Conservation (phyloP, 192 early-diverging fungal genomes). For the Coemansia sp. region DNA sequence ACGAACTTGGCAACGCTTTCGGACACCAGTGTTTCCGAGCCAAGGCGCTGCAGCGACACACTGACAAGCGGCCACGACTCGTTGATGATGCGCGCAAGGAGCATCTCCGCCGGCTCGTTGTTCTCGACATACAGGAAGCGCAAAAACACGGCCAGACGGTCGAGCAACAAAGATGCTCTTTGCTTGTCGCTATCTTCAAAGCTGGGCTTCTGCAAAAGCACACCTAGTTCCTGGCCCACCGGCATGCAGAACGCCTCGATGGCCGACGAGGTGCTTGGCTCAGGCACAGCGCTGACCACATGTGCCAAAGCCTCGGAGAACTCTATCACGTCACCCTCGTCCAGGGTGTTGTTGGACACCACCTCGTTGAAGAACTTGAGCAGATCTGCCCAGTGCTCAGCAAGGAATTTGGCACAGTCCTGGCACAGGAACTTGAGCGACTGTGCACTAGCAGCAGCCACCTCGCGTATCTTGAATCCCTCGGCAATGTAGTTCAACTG, state of each 20-base stretch:
- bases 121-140: slow-evolving; percentile 36
- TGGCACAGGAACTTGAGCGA: slow-evolving; percentile 89
- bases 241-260: slow-evolving; percentile 52
- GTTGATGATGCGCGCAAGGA: slow-evolving; percentile 28
- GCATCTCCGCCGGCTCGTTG: slow-evolving; percentile 32
- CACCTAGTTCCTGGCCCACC: slow-evolving; percentile 34
- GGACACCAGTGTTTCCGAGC: slow-evolving; percentile 25
- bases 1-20: slow-evolving; percentile 49
- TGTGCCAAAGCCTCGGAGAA: slow-evolving; percentile 89
- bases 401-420: slow-evolving; percentile 79
- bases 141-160: slow-evolving; percentile 51
- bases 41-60: slow-evolving; percentile 28
- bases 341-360: slow-evolving; percentile 59
- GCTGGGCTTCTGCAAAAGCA: slow-evolving; percentile 31
- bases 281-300: slow-evolving; percentile 79
- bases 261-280: slow-evolving; percentile 30
- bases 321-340: slow-evolving; percentile 68
- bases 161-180: slow-evolving; percentile 30
- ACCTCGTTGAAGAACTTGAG: slow-evolving; percentile 82
- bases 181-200: slow-evolving; percentile 12
- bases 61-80: slow-evolving; percentile 38
- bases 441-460: slow-evolving; percentile 80
- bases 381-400: slow-evolving; percentile 76
- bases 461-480: slow-evolving; percentile 86
- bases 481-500: slow-evolving; percentile 89